Base-by-base conservation (phyloP, 495 filamentous ascomycete species). In the Cercophora newfieldiana region DNA sequence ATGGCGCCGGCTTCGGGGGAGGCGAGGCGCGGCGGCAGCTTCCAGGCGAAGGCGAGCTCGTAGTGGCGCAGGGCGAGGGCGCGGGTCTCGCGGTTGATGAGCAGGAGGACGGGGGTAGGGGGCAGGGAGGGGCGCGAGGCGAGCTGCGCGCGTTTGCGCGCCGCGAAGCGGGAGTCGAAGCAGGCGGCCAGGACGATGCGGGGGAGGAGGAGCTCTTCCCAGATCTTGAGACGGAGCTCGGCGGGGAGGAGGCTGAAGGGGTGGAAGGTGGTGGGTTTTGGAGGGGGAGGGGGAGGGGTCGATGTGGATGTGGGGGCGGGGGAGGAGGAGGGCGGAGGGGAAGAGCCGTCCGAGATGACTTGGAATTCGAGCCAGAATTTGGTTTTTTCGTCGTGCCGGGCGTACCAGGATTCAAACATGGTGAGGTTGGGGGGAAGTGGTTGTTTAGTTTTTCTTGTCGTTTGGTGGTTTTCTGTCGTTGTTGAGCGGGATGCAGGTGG, bases 221-320 rank as follows among this genome's bases (percentile, higher is more conserved):
- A 83, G 64, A 84, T 77, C 64, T 76, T 75, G 51, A 82, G 74
- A 22, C 82, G 81, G 50, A 84, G 75, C 69, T 84, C 81, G 26
- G 76, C 10, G 7, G 82, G 81, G 5, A 84, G 76, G 7, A 24
- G 12, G 47, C 74, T 16, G 71, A 84, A 84, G 33, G 44, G 61
- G 30, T 59, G 48, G 74, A 83, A 84, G 65, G 69, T 47, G 19
- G 24, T 26, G 31, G 59, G 54, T 24, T 48, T 16, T 55, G 50
- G 49, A 18, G 0, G 50, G 25, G 14, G 53, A 4, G 8, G 14
- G 1, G 5, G 31, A 22, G 37, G 2, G 49, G 28, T 5, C 70
- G 57, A 21, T 77, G 72, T 24, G 6, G 48, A 7, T 6, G 25
- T 5, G 53, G 22, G 22, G 1, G 54, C 14, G 7, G 54, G 4